Base-by-base conservation (phyloP, 495 filamentous ascomycete genomes). In the Penicillium coprophilum region DNA sequence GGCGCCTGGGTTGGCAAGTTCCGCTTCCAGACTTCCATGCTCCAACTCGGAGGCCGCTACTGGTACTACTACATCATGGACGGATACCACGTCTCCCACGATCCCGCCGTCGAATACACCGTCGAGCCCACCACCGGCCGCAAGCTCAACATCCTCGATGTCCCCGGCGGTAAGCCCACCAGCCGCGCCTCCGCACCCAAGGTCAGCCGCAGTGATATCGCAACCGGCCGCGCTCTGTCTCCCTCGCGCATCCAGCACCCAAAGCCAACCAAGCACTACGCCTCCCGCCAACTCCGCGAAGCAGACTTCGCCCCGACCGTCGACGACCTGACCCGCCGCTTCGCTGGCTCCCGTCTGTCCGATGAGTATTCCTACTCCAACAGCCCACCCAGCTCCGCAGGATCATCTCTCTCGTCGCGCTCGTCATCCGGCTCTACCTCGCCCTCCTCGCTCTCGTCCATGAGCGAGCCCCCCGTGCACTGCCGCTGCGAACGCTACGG, bases 51-150 rank as follows among this genome's bases (percentile, higher is more conserved):
- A 56, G 82, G 87, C 67, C 86, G 94, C 63, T 97, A 97, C 86
- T 98, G 95, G 94, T 98, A 97, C 85, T 98, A 98, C 83, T 98
- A 96, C 81, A 96, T 98, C 88, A 95, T 97, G 77, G 94, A 98
- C 69, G 94, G 94, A 57, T 97, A 97, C 85, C 92, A 97, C 74
- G 88, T 96, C 72, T 93, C 94, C 46, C 93, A 97, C 81, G 94
- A 98, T 77, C 94, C 95, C 48, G 90, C 90, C 66, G 84, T 89
- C 69, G 82, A 88, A 55, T 90, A 87, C 71, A 96, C 91, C 75
- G 87, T 88, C 67, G 94, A 98, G 81, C 92, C 94, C 64, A 97
- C 92, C 66, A 97, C 95, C 62, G 91, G 92, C 78, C 94, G 95
- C 72, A 88, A 88, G 71, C 83, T 98, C 55, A 98, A 88, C 77